These are phyloP conservation scores for Croton setiger DNA, from an alignment of 441 rosid genomes.

Conservation along the genomic window DNA sequence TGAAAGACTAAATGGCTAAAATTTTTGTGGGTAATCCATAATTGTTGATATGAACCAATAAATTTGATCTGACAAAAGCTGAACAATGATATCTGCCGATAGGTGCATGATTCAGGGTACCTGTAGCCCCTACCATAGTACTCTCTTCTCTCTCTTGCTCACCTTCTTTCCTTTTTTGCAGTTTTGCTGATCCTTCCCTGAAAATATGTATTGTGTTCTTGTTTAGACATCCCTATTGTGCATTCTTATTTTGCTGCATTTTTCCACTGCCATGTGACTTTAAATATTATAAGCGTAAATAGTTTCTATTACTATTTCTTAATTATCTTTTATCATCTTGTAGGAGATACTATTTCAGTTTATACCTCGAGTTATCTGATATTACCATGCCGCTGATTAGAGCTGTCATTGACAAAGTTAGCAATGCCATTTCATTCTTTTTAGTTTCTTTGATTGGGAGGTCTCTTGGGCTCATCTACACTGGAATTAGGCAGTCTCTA, in stretches of 20 bases:
- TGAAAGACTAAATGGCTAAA: not conserved
- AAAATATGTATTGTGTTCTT: not conserved
- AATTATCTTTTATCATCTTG: slow-evolving; percentile 13
- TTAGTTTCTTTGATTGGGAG: slow-evolving; percentile 82
- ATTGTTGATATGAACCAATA: not conserved
- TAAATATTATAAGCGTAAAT: slow-evolving; percentile 6
- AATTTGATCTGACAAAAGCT: not conserved
- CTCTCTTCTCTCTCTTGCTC: not conserved
- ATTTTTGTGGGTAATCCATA: not conserved
- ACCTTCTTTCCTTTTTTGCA: not conserved
- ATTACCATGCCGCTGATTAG: slow-evolving; percentile 72
- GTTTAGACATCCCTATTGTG: not conserved
- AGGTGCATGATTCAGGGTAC: not conserved
- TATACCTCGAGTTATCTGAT: slow-evolving; percentile 83
- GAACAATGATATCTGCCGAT: not conserved
- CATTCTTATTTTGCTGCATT: not conserved
- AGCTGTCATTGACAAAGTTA: slow-evolving; percentile 63
- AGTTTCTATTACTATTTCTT: not conserved
- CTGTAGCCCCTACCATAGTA: not conserved
- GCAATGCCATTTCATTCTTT: slow-evolving; percentile 79
- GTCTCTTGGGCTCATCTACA: slow-evolving; percentile 81
- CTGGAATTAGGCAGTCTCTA: slow-evolving; percentile 89
- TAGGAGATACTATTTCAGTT: slow-evolving; percentile 92
- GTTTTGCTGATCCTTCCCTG: not conserved
- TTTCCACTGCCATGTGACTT: not conserved